phyloP scores from a whole-genome alignment of 257 asterid genomes.

The Ballota nigra region DNA sequence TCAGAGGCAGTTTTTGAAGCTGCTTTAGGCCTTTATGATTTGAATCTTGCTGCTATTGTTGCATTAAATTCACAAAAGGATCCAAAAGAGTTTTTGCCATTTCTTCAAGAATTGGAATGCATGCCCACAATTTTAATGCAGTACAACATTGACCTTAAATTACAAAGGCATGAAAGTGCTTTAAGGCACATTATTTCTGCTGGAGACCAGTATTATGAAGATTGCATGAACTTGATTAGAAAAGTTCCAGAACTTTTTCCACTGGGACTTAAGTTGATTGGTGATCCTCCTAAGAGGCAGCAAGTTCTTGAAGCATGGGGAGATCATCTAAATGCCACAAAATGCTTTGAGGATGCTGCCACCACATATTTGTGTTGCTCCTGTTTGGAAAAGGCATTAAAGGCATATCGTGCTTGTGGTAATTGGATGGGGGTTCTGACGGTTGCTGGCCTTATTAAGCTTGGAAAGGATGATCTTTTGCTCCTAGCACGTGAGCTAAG shows the following conservation, averaged over 20 bases:
- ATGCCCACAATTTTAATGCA: slow-evolving; percentile 73
- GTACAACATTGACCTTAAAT: slow-evolving; percentile 80
- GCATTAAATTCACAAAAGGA: slow-evolving; percentile 93
- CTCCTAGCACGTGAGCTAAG: slow-evolving; percentile 84
- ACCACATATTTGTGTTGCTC: slow-evolving; percentile 68
- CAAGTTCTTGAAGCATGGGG: slow-evolving; percentile 94
- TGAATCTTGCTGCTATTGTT: slow-evolving; percentile 96
- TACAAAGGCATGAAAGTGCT: slow-evolving; percentile 76
- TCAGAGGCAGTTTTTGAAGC: slow-evolving; percentile 86
- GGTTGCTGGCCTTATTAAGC: slow-evolving; percentile 80
- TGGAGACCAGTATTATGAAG: slow-evolving; percentile 74
- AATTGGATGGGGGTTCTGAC: slow-evolving; percentile 88
- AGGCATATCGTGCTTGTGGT: slow-evolving; percentile 85
- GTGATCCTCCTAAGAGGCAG: slow-evolving; percentile 47
- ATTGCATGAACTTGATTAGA: slow-evolving; percentile 62
- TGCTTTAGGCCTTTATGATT: slow-evolving; percentile 93
- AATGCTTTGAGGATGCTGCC: slow-evolving; percentile 91
- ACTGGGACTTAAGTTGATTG: slow-evolving; percentile 67
- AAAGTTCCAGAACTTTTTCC: slow-evolving; percentile 84
- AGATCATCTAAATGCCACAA: slow-evolving; percentile 68
- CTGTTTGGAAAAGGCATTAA: slow-evolving; percentile 77
- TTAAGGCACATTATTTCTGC: slow-evolving; percentile 78
- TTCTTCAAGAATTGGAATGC: slow-evolving; percentile 73
- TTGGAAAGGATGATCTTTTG: slow-evolving; percentile 64
- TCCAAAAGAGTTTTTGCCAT: slow-evolving; percentile 95